Base-by-base conservation (phyloP, 345 rosid genomes). In the Orychophragmus violaceus region DNA sequence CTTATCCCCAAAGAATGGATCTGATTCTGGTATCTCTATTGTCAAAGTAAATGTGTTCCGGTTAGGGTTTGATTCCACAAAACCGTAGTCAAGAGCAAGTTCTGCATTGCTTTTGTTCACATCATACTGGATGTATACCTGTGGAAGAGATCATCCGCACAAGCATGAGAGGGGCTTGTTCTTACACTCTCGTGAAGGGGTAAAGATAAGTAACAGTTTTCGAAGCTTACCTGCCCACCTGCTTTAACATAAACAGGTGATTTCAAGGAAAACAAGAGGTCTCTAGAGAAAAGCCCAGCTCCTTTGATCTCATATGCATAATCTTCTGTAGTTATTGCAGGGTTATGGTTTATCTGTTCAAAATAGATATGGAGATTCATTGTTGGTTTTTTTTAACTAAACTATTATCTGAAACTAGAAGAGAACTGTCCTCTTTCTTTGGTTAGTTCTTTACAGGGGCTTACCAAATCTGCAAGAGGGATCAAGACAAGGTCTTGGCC, bases 281-380 rank as follows among this genome's bases (percentile, higher is more conserved):
- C 96, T 74, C 87, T 80, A 24, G 98, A 90, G 80, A 93, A 93
- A 61, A 90, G 76, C 19, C 97, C 96, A 53, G 82, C 94, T 70
- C 96, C 98, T 88, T 90, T 93, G 69, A 93, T 93, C 83, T 93
- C 98, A 59, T 83, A 93, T 45, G 91, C 89, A 72, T 79, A 73
- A 64, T 93, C 96, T 83, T 88, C 94, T 9, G 85, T 77, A 5
- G 79, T 81, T 70, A 93, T 84, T 48, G 72, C 79, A 10, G 95
- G 82, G 73, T 82, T 82, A 54, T 93, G 97, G 78, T 93, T 93
- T 78, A 93, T 81, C 98, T 93, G 81, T 76, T 74, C 9, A 19
- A 32, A 44, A 23, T n/a, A 23, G 18, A 45, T n/a, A n/a, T 44
- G 39, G 41, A 64, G 53, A 12, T 41, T 56, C 57, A n/a, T n/a